Evolutionary conservation across 108 stramenopile species (phyloP), one percentile per base, ranked within the genome.

Genomic region (Skeletonema menzelii): DNA sequence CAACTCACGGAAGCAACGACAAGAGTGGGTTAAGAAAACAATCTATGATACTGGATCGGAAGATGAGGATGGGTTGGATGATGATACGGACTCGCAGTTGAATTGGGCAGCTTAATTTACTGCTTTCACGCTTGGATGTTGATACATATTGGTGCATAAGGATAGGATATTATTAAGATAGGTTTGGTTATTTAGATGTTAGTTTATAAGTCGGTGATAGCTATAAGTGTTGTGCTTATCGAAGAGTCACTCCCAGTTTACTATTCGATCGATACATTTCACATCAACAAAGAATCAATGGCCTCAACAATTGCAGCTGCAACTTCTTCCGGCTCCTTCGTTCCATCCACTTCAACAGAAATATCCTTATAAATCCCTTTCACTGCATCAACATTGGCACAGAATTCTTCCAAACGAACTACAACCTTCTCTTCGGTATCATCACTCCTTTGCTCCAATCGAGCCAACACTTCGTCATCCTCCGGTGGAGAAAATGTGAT

Each of bases 361-460:
- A 93, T 86, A 58, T 94, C 89, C 8, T 57, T 71, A 72, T 90
- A 96, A 38, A 73, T 81, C 26, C 82, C 88, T 71, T 84, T 88
- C 26, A 96, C 91, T 8, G 91, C 87, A 46, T 88, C 87, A 14
- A 93, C 88, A 79, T 97, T 97, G 58, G 79, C 70, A 82, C 97
- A 91, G 77, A 96, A 99, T 30, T 91, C 87, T 67, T 85, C 86
- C 66, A 97, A 67, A 22, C 98, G 90, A 28, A 96, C 95, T 62
- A 72, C 83, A 26, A 97, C 91, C 84, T 97, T 99, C 75, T 99
- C 97, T 64, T 94, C 97, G 12, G 97, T 99, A 77, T 99, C 98
- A 80, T 99, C 98, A 26, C 81, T 80, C 58, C 98, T 91, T 59
- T 97, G 97, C 62, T 88, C 85, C 63, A 98, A 76, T 11, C 94